Conservation (phyloP, 2,329 filamentous ascomycete genomes). For the Ophiocordyceps australis region DNA sequence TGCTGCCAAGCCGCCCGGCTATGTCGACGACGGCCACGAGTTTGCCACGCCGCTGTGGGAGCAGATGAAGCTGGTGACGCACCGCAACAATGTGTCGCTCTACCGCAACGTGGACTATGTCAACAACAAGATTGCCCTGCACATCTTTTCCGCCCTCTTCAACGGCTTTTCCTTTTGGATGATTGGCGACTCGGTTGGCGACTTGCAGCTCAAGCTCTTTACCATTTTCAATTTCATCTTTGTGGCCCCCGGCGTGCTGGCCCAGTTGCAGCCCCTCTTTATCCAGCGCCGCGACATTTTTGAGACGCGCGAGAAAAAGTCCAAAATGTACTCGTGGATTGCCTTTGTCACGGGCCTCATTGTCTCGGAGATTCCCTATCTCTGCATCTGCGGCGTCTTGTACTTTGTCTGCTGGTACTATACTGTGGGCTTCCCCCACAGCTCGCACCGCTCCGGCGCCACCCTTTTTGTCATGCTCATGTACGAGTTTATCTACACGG, state of each 20-base stretch:
- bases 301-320: constrained; percentile 39
- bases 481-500: constrained; percentile 42
- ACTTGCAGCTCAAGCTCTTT: constrained; percentile 36
- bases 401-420: constrained; percentile 41
- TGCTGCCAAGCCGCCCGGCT: constrained; percentile 20
- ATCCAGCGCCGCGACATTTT: constrained; percentile 37
- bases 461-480: constrained; percentile 35
- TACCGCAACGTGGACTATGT: constrained; percentile 51
- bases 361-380: constrained; percentile 26
- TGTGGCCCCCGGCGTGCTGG: constrained; percentile 37
- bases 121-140: constrained; percentile 42
- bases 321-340: constrained; percentile 41
- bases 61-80: constrained; percentile 45
- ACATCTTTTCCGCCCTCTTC: constrained; percentile 35
- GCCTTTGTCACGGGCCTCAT: constrained; percentile 36
- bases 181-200: constrained; percentile 29
- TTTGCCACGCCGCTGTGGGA: constrained; percentile 50
- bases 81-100: constrained; percentile 42
- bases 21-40: constrained; percentile 37
- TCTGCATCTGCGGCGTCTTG: constrained; percentile 22
- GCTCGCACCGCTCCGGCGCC: constrained; percentile 26
- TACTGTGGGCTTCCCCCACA: constrained; percentile 28
- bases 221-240: constrained; percentile 47
- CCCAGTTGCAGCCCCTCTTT: constrained; percentile 41
- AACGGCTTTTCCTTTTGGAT: constrained; percentile 46